Conservation (phyloP, 176 grass and related monocot species). For the Oryza punctata region DNA sequence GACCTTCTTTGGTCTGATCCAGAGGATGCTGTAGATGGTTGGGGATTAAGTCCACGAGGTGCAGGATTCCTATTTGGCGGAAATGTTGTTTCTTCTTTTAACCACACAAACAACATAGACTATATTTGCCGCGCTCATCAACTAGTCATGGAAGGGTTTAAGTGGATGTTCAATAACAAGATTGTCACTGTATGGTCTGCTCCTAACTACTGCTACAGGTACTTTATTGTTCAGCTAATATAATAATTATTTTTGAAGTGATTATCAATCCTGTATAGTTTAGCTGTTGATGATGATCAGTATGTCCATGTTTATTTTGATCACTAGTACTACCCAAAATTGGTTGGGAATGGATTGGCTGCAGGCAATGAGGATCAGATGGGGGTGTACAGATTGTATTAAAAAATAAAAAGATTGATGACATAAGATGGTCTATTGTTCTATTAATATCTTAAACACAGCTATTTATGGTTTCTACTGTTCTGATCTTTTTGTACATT, state of each 20-base stretch:
- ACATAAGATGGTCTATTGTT: neutral
- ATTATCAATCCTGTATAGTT: conserved; percentile 14
- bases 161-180: conserved; percentile 99
- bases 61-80: conserved; percentile 95
- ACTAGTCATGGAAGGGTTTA: conserved; percentile 98
- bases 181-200: conserved; percentile 99
- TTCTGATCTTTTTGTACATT: neutral
- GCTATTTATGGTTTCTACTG: neutral
- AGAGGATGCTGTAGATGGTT: conserved; percentile 90
- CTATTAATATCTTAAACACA: neutral
- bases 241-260: conserved; percentile 14
- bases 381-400: neutral
- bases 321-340: neutral
- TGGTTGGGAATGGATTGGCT: conserved; percentile 12
- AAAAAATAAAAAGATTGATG: conserved; percentile 17
- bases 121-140: conserved; percentile 99
- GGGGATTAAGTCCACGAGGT: conserved; percentile 96
- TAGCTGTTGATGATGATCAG: neutral
- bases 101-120: conserved; percentile 92
- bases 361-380: neutral
- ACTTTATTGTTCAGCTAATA: conserved; percentile 30
- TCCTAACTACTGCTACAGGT: conserved; percentile 99
- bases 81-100: conserved; percentile 84
- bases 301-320: conserved; percentile 15
- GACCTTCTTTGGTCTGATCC: conserved; percentile 99